Conservation (phyloP, 768 basidiomycete species). For the Auriculariales sp. region DNA sequence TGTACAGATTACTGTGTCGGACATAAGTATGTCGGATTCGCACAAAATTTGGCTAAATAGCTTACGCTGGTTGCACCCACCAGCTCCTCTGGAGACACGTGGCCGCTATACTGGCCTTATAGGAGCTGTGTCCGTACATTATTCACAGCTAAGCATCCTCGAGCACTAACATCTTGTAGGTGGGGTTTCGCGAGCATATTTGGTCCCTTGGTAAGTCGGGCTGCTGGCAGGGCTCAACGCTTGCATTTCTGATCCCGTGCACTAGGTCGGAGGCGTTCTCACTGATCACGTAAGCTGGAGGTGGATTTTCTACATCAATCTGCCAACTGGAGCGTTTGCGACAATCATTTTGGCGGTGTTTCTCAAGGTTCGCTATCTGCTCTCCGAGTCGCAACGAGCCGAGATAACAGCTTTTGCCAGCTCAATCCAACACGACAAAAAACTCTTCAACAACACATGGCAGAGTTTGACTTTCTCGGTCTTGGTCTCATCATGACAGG, state of each 20-base stretch:
- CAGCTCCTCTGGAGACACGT: slow-evolving; percentile 9
- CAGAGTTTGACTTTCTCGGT: slow-evolving; percentile 27
- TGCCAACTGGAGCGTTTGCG: slow-evolving; percentile 10
- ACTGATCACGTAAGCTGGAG: slow-evolving; percentile 11
- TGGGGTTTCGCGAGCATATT: slow-evolving; percentile 10
- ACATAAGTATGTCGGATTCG: slow-evolving; percentile 12
- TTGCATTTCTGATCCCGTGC: not conserved
- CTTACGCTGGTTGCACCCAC: not conserved
- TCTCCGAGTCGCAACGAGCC: not conserved
- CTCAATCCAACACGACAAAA: slow-evolving; percentile 20
- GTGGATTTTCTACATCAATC: slow-evolving; percentile 12
- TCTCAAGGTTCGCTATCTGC: slow-evolving; percentile 28
- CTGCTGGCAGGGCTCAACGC: not conserved
- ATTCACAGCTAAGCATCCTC: not conserved
- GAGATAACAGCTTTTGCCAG: slow-evolving; percentile 15
- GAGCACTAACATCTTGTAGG: not conserved
- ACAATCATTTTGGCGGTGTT: slow-evolving; percentile 50
- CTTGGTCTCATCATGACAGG: slow-evolving; percentile 19
- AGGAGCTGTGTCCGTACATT: slow-evolving; percentile 18
- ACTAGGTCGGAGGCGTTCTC: slow-evolving; percentile 5
- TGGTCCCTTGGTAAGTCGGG: slow-evolving; percentile 19
- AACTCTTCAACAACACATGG: slow-evolving; percentile 17
- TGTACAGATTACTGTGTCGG: slow-evolving; percentile 13
- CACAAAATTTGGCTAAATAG: not conserved
- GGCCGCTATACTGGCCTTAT: slow-evolving; percentile 17